Evolutionary conservation across 495 filamentous ascomycete genomes (phyloP), one percentile per base, ranked within the genome.

Genomic region (Immersiella caudata): DNA sequence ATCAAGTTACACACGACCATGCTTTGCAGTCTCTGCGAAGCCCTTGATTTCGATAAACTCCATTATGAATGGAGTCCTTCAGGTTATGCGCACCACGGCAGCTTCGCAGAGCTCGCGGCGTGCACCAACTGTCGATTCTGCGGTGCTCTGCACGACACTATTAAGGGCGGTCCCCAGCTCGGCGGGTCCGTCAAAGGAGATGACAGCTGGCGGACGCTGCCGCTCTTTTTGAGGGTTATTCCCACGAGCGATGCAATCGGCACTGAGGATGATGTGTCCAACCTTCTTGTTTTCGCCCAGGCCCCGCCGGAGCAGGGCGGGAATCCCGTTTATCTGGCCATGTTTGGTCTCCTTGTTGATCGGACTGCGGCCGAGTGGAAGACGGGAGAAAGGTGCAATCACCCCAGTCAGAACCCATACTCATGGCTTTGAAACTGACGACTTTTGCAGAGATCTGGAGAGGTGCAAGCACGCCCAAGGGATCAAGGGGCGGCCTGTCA

Each of bases 401-500:
- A 18, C 5, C 24, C 20, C 54, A 6, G 54, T 8, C 24, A 26
- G n/a, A 33, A 3, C 4, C 29, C 29, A 8, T 26, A 2, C 24
- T 26, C 6, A 22, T 3, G 3, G 24, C 14, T 5, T 4, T 8
- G 20, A 26, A 22, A 24, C 54, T 57, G n/a, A 57, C 24, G 5
- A 6, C 21, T 33, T 9, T 27, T 33, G 25, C 2, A 29, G 56
- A 14, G 56, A 59, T 18, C 56, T 25, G 25, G 16, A 24, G 16
- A 59, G 56, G 26, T 55, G 21, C 25, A 24, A 20, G 24, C 56
- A 59, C 56, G 18, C 6, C 25, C 56, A 27, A 7, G 56, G 56
- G 24, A 59, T 59, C 56, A 59, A 33, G n/a, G 56, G 56, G 33
- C 56, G 56, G n/a, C 56, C 56, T 3, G 56, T 59, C 25, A 59